phyloP scores from a whole-genome alignment of 1,284 basidiomycete genomes.

The Ganoderma sp. region DNA sequence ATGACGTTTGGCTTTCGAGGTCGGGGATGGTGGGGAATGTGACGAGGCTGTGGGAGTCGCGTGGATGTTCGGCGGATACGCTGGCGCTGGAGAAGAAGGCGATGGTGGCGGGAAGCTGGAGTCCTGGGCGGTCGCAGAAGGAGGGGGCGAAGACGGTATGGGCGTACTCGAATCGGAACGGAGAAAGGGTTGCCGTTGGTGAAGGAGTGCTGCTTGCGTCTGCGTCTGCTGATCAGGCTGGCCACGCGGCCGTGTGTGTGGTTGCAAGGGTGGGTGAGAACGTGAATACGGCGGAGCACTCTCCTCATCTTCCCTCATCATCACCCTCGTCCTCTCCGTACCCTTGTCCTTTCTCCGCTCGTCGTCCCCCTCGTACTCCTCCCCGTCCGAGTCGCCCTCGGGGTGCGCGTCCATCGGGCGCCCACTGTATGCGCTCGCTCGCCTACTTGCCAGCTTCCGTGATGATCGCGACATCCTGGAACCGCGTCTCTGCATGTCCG shows the following conservation, averaged over 20 bases:
- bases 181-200: slow-evolving; percentile 40
- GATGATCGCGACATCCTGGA: slow-evolving; percentile 14
- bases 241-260: slow-evolving; percentile 12
- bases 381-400: background rate
- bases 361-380: slow-evolving; percentile 20
- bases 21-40: slow-evolving; percentile 14
- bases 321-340: background rate
- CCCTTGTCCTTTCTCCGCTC: background rate
- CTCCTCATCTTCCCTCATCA: slow-evolving; percentile 19
- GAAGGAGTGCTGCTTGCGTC: slow-evolving; percentile 19
- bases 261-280: slow-evolving; percentile 14
- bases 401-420: slow-evolving; percentile 25
- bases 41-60: background rate
- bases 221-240: slow-evolving; percentile 17
- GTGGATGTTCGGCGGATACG: slow-evolving; percentile 7
- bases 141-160: background rate
- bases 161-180: slow-evolving; percentile 39
- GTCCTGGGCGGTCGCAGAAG: slow-evolving; percentile 2
- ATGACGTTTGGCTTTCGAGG: slow-evolving; percentile 21
- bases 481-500: slow-evolving; percentile 13
- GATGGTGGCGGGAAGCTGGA: slow-evolving; percentile 8
- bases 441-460: slow-evolving; percentile 14
- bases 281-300: slow-evolving; percentile 29
- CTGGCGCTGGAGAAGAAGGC: background rate
- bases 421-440: slow-evolving; percentile 19